A percentile compares a stretch with the other conserved stretches of the same genome.
These are phyloP conservation scores for Choricystis sp. DNA, from an alignment of 139 green algal species.

Conservation along the genomic window DNA sequence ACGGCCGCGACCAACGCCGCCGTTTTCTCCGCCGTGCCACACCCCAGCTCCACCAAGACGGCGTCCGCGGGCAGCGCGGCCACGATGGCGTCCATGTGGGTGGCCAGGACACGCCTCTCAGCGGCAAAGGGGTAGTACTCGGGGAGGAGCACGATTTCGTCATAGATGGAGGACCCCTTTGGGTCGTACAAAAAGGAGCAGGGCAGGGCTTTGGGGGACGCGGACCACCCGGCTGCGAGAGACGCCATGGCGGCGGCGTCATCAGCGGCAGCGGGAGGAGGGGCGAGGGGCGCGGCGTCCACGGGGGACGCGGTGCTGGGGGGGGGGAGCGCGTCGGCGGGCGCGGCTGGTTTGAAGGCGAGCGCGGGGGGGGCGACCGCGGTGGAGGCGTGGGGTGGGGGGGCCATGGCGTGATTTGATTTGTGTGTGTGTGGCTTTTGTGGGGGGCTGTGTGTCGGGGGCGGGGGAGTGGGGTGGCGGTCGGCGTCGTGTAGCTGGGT, in stretches of 20 bases:
- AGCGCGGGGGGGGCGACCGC: neutral
- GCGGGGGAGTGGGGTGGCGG: no score
- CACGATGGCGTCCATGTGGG: neutral
- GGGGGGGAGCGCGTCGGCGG: neutral
- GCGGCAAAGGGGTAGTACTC: constrained; percentile 24
- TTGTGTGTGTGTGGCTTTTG: no score
- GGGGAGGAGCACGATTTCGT: constrained; percentile 13
- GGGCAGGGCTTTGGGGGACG: constrained; percentile 11
- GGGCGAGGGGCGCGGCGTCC: neutral
- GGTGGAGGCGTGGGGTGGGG: neutral
- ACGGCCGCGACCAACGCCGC: constrained; percentile 6
- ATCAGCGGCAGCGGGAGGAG: no score
- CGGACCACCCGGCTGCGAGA: constrained; percentile 5
- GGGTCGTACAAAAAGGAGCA: constrained; percentile 21
- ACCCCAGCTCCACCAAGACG: constrained; percentile 27
- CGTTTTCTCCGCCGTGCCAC: constrained; percentile 22
- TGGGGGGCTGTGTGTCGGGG: no score
- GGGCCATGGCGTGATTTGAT: no score
- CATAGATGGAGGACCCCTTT: constrained; percentile 17
- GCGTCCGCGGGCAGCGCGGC: neutral
- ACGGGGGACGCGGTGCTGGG: no score
- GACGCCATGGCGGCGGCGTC: neutral
- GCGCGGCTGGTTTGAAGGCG: neutral
- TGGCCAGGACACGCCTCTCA: constrained; percentile 11
- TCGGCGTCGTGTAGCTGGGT: no score